phyloP scores from a whole-genome alignment of 1,139 yeast genomes.

The Blastobotrys raffinosifermentans region DNA sequence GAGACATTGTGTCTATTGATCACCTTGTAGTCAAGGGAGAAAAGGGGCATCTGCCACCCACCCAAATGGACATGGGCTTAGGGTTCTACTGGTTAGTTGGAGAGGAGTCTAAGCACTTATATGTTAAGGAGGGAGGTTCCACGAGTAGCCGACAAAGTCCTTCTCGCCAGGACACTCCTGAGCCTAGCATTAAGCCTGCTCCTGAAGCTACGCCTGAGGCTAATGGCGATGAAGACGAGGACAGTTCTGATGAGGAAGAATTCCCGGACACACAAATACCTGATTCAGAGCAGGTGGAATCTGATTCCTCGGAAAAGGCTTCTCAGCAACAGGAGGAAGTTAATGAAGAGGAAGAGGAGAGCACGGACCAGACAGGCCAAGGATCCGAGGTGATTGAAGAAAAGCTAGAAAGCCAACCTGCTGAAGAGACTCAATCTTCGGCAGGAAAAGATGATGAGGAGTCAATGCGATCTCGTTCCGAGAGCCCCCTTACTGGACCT shows the following conservation, averaged over 20 bases:
- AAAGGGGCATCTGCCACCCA: constrained; percentile 68
- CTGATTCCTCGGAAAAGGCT: constrained; percentile 21
- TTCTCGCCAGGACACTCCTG: constrained; percentile 9
- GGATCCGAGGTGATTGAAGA: constrained; percentile 1
- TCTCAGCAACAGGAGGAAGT: constrained; percentile 15
- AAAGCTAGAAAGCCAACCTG: constrained; percentile 1
- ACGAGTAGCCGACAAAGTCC: constrained; percentile 14
- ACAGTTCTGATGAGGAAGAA: constrained; percentile 22
- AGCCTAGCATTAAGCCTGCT: background rate
- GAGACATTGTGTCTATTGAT: constrained; percentile 60
- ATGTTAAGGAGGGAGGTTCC: constrained; percentile 32
- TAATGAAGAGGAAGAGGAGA: background rate
- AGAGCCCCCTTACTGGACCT: constrained; percentile 6
- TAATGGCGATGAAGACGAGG: constrained; percentile 17
- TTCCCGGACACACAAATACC: constrained; percentile 20
- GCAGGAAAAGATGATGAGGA: too few species aligned
- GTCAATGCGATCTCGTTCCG: too few species aligned
- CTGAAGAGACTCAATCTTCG: too few species aligned
- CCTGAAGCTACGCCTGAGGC: constrained; percentile 29
- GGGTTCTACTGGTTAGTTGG: constrained; percentile 73
- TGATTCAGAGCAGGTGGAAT: constrained; percentile 13
- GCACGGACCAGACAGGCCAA: background rate
- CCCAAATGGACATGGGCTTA: constrained; percentile 83
- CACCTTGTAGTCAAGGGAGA: constrained; percentile 50
- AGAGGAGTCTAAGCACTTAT: constrained; percentile 44